Evolutionary conservation across 768 basidiomycete genomes (phyloP), one percentile per base, ranked within the genome.

Genomic region (Trametes villosa): DNA sequence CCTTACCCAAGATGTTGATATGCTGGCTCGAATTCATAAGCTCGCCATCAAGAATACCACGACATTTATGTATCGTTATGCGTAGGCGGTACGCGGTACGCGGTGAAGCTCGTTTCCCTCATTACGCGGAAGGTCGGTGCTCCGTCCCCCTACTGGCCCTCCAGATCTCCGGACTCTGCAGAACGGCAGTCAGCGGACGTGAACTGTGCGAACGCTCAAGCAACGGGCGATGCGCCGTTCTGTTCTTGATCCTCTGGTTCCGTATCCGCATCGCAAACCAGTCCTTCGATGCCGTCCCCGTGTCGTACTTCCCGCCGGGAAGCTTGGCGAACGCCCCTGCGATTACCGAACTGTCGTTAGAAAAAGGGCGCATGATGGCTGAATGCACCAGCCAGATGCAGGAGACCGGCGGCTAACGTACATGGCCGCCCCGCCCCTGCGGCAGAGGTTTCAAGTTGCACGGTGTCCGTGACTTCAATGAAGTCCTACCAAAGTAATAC

Each of bases 361-460:
- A 71, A 4, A 88, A 72, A 3, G 87, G 80, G 8, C 77, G 79
- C 9, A 89, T 80, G 1, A 78, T 59, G 34, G 80, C 73, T 1
- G 77, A 76, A 67, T 87, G 80, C 9, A 81, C 83, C 0, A 87
- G 87, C 20, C 89, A 78, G 0, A 81, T 84, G 73, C 90, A 89
- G 72, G 82, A 90, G 0, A 87, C 87, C 12, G 89, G 73, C 5
- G 88, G 89, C 82, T 84, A 89, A 9, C 88, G 79, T 30, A 82
- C 82, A 29, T 77, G 70, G 7, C 75, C 68, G 1, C 74, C 74
- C 70, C 91, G 89, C 4, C 70, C 63, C 9, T 84, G 82, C 0
- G 88, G 88, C 0, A 88, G 84, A 12, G 86, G 81, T 0, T n/a
- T n/a, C n/a, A n/a, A n/a, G n/a, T 66, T 70, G 40, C 33, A 40